These are phyloP conservation scores for Solanum aculeatissimum DNA, from an alignment of 305 asterid genomes.

Conservation along the genomic window DNA sequence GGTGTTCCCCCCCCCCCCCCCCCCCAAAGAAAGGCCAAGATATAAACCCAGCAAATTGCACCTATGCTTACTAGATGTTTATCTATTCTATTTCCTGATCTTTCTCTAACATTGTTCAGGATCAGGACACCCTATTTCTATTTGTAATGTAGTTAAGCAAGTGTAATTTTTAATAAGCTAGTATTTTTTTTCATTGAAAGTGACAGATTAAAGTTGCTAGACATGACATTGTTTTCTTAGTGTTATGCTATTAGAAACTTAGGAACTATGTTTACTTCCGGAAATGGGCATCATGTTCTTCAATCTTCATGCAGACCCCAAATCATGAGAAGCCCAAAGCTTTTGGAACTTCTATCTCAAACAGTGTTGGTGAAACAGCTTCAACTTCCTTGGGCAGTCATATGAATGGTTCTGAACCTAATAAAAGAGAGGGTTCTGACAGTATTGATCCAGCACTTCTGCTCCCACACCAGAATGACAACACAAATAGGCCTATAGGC, in stretches of 20 bases:
- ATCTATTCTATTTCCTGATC: neutral
- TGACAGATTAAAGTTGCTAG: neutral
- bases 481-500: conserved; percentile 9
- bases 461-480: conserved; percentile 20
- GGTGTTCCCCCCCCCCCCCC: too few relatives aligned
- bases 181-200: neutral
- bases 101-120: neutral
- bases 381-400: conserved; percentile 10
- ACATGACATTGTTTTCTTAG: neutral
- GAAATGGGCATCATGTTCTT: neutral
- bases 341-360: conserved; percentile 1
- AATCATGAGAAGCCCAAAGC: conserved; percentile 9
- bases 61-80: neutral
- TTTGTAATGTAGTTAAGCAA: neutral
- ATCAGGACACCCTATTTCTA: neutral
- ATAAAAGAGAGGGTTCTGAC: conserved; percentile 30
- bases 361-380: conserved; percentile 9
- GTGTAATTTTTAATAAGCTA: neutral
- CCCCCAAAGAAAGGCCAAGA: neutral
- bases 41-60: neutral
- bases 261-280: neutral
- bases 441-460: conserved; percentile 17
- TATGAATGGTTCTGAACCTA: conserved; percentile 15
- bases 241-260: neutral
- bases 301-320: conserved; percentile 8